A percentile compares a stretch with the other conserved stretches of the same genome.
Evolutionary conservation across 495 filamentous ascomycete genomes (phyloP).

Genomic region (Penicillium nucicola): DNA sequence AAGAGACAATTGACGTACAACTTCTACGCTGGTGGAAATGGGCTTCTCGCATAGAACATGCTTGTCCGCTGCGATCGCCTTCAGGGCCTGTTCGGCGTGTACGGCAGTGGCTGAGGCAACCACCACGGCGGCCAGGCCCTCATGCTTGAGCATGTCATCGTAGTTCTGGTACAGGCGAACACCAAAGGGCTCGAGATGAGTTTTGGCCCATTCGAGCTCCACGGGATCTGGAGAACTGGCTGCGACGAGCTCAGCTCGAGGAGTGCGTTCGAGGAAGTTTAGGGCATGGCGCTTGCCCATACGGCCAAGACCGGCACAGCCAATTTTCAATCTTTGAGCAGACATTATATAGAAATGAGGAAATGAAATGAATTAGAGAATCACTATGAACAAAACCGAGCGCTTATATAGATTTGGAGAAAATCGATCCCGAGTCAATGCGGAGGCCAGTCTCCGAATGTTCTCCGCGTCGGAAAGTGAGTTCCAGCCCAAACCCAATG

Average conservation of each 20-base stretch:
- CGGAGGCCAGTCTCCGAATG: conserved; percentile 22
- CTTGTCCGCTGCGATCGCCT: conserved; percentile 50
- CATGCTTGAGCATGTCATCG: conserved; percentile 54
- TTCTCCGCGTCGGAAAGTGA: conserved; percentile 22
- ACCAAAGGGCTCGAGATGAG: conserved; percentile 44
- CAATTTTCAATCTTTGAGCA: conserved; percentile 43
- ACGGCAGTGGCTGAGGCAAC: conserved; percentile 52
- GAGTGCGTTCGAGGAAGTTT: conserved; percentile 50
- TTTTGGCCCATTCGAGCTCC: conserved; percentile 51
- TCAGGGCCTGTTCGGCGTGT: conserved; percentile 55
- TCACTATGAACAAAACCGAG: background rate
- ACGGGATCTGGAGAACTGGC: conserved; percentile 46
- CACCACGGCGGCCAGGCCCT: conserved; percentile 51
- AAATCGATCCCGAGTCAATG: conserved; percentile 1
- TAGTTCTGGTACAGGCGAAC: conserved; percentile 50
- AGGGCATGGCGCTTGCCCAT: conserved; percentile 58
- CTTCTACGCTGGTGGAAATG: conserved; percentile 46
- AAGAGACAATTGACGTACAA: conserved; percentile 34
- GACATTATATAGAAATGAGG: conserved; percentile 33
- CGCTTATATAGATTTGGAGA: background rate
- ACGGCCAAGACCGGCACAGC: conserved; percentile 53
- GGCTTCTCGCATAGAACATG: conserved; percentile 60
- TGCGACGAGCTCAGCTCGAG: conserved; percentile 52
- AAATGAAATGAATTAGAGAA: background rate
- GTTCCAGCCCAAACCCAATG: conserved; percentile 12